Evolutionary conservation across 768 basidiomycete species (phyloP), one percentile per base, ranked within the genome.

Genomic region (Psilocybe azurescens): DNA sequence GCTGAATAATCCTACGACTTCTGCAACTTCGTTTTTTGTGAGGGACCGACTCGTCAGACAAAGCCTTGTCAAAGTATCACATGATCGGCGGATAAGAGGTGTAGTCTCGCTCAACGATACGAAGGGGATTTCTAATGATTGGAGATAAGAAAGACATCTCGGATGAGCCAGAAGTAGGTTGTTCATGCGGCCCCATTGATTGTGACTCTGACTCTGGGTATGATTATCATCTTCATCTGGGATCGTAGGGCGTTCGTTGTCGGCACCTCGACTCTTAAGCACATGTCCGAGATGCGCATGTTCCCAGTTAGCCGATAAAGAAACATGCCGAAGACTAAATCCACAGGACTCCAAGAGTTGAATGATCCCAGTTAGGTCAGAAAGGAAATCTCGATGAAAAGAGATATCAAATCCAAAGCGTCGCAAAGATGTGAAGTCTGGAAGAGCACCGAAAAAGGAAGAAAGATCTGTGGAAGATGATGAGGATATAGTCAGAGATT

Each of bases 401-500:
- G 53, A 60, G 18, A 74, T 71, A 5, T 60, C 62, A 28, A 72
- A 48, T 4, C 63, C 62, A 5, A 77, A 65, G 5, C 52, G 46
- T n/a, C 67, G 73, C 11, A 79, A 71, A 7, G 44, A 47, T 0
- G 72, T 69, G 16, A 79, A 66, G 1, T 51, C 46, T 5, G 70
- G 68, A 2, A 79, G 66, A 2, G 74, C 66, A 3, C 60, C 48
- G 56, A 80, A 75, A 57, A 80, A 75, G 3, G 65, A 44, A 7
- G 77, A 74, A 13, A 78, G 65, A 63, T 79, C 75, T 9, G 66
- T 64, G 5, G 65, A 60, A 7, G 75, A 74, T 0, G 68, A 65
- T 0, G 78, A 79, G 1, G 72, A 67, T n/a, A 81, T 72, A 0
- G 67, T 65, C n/a, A 81, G 69, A 11, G 66, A 69, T 10, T 56